Conservation (phyloP, 2,329 filamentous ascomycete genomes). For the Nakataea oryzae region DNA sequence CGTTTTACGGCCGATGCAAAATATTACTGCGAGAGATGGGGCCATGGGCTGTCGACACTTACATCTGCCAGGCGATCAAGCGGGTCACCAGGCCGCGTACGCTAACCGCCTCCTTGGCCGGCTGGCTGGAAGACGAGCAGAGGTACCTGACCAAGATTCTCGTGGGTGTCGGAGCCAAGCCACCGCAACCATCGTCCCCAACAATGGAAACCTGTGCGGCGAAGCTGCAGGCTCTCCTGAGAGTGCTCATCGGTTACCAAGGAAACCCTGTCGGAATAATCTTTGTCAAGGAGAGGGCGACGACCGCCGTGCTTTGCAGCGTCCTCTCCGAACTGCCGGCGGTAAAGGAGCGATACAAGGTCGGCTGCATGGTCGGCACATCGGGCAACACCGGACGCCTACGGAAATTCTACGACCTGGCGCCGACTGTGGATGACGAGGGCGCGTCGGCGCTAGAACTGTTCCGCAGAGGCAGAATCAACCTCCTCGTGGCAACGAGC, state of each 20-base stretch:
- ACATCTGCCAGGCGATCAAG: constrained; percentile 40
- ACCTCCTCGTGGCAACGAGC: constrained; percentile 51
- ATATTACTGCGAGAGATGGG: constrained; percentile 51
- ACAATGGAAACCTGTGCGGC: constrained; percentile 30
- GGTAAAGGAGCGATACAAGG: constrained; percentile 31
- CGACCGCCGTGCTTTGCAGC: constrained; percentile 47
- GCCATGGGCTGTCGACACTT: constrained; percentile 58
- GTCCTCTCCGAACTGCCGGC: constrained; percentile 43
- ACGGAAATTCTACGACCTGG: constrained; percentile 15
- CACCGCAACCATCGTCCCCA: constrained; percentile 9
- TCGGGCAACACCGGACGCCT: constrained; percentile 18
- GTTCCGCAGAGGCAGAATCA: constrained; percentile 44
- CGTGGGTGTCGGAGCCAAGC: constrained; percentile 11
- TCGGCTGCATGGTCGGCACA: constrained; percentile 46
- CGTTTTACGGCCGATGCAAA: constrained; percentile 36
- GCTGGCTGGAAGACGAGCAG: constrained; percentile 40
- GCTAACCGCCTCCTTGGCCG: constrained; percentile 16
- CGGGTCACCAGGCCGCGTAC: constrained; percentile 16
- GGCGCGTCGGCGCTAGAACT: constrained; percentile 27
- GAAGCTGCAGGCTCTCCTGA: constrained; percentile 47
- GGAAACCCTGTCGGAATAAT: constrained; percentile 46
- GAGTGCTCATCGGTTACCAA: constrained; percentile 32
- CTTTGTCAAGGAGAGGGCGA: constrained; percentile 55
- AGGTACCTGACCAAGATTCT: constrained; percentile 42
- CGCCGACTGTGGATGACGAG: constrained; percentile 13